Conservation (phyloP, 768 basidiomycete species). For the Porpolomopsis calyptriformis region DNA sequence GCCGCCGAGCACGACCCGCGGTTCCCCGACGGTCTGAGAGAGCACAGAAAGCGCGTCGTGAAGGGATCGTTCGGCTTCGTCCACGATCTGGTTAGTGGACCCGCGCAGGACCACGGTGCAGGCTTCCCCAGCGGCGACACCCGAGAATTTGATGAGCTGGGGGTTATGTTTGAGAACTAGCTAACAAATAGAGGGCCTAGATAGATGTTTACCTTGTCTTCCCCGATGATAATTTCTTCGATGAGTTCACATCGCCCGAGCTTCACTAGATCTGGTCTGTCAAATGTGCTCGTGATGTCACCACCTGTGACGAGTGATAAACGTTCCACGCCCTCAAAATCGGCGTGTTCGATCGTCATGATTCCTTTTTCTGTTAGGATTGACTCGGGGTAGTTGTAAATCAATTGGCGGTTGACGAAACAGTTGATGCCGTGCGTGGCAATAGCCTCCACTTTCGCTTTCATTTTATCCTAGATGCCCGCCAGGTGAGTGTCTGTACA, state of each 20-base stretch:
- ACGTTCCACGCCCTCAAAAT: constrained; percentile 97
- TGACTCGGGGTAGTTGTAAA: constrained; percentile 99
- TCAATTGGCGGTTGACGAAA: constrained; percentile 96
- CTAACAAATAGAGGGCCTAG: background rate
- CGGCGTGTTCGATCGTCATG: constrained; percentile 94
- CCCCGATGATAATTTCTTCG: constrained; percentile 98
- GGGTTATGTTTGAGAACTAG: background rate
- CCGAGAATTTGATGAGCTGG: constrained; percentile 98
- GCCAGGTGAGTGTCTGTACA: background rate
- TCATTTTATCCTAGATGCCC: constrained; percentile 89
- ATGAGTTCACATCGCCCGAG: constrained; percentile 90
- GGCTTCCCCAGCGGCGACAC: constrained; percentile 93
- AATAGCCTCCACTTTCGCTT: constrained; percentile 91
- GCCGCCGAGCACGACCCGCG: constrained; percentile 86
- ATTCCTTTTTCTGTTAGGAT: constrained; percentile 92
- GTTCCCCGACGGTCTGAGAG: constrained; percentile 97
- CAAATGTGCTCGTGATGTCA: constrained; percentile 94
- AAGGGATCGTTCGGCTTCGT: constrained; percentile 94
- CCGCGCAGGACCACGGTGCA: constrained; percentile 97
- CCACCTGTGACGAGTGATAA: constrained; percentile 94
- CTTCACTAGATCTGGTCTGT: constrained; percentile 83
- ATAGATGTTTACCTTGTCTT: constrained; percentile 77
- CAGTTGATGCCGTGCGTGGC: constrained; percentile 91
- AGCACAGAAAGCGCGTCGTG: constrained; percentile 97
- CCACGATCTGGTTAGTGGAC: constrained; percentile 97